These are phyloP conservation scores for Tricharina praecox DNA, from an alignment of 495 filamentous ascomycete species.

Conservation along the genomic window DNA sequence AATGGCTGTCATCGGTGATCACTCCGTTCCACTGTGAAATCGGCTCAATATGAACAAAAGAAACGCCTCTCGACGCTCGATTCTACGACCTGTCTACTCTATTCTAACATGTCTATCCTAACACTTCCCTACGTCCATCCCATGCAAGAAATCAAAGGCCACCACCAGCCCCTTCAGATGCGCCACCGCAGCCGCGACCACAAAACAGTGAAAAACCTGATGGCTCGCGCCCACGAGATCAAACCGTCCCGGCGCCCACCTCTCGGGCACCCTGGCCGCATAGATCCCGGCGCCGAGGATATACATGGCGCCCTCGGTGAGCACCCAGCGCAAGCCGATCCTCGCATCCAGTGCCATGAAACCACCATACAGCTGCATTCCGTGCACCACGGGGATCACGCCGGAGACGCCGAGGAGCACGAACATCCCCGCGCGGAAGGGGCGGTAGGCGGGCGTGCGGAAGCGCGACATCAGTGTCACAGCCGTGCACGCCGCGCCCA, in stretches of 20 bases:
- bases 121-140: background rate
- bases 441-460: conserved; percentile 62
- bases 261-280: conserved; percentile 50
- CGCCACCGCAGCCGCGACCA: conserved; percentile 46
- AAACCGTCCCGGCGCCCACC: conserved; percentile 43
- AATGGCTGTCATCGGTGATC: too few relatives aligned
- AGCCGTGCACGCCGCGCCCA: conserved; percentile 49
- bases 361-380: conserved; percentile 42
- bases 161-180: conserved; percentile 45
- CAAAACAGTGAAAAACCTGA: conserved; percentile 62
- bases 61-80: too few relatives aligned
- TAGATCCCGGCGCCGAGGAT: conserved; percentile 74
- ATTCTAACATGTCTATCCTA: too few relatives aligned
- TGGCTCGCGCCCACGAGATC: conserved; percentile 67
- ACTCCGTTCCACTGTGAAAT: too few relatives aligned
- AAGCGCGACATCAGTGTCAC: conserved; percentile 67
- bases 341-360: conserved; percentile 39
- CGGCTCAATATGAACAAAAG: too few relatives aligned
- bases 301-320: conserved; percentile 66
- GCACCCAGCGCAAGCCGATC: conserved; percentile 73
- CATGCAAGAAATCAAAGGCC: conserved; percentile 9
- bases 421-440: conserved; percentile 83
- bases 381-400: conserved; percentile 53
- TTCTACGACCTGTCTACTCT: too few relatives aligned
- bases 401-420: conserved; percentile 74